phyloP scores from a whole-genome alignment of 768 basidiomycete species.

The Rhizopogon sp. region DNA sequence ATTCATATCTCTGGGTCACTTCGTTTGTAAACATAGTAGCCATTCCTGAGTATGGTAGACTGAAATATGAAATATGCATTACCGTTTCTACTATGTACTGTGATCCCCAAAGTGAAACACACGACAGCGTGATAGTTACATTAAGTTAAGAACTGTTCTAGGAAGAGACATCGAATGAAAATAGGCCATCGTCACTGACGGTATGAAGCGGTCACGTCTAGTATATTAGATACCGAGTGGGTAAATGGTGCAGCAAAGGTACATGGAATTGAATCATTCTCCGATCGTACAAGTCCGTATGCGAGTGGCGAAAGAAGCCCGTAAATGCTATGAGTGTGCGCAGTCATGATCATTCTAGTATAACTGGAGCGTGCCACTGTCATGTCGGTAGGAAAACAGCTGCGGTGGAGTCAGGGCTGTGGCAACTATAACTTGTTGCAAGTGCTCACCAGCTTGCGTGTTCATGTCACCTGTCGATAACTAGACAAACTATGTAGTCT shows the following conservation, averaged over 20 bases:
- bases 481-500: slow-evolving; percentile 16
- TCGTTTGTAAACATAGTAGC: slow-evolving; percentile 2
- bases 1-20: slow-evolving; percentile 9
- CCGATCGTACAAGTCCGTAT: slow-evolving; percentile 8
- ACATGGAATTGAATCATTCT: slow-evolving; percentile 18
- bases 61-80: background rate
- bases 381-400: slow-evolving; percentile 61
- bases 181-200: slow-evolving; percentile 15
- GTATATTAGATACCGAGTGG: slow-evolving; percentile 23
- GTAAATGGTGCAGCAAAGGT: slow-evolving; percentile 18
- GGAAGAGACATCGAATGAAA: slow-evolving; percentile 2
- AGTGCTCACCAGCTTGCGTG: slow-evolving; percentile 60
- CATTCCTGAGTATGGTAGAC: background rate
- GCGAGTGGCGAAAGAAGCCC: slow-evolving; percentile 4
- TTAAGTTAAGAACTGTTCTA: slow-evolving; percentile 23
- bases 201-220: slow-evolving; percentile 9
- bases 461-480: slow-evolving; percentile 40
- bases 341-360: background rate
- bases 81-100: background rate
- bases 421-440: background rate
- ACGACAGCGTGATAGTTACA: slow-evolving; percentile 16
- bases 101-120: background rate
- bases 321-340: background rate
- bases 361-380: slow-evolving; percentile 9
- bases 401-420: slow-evolving; percentile 18